Conservation (phyloP, 148 eudicot genomes). For the Arctostaphylos glauca region DNA sequence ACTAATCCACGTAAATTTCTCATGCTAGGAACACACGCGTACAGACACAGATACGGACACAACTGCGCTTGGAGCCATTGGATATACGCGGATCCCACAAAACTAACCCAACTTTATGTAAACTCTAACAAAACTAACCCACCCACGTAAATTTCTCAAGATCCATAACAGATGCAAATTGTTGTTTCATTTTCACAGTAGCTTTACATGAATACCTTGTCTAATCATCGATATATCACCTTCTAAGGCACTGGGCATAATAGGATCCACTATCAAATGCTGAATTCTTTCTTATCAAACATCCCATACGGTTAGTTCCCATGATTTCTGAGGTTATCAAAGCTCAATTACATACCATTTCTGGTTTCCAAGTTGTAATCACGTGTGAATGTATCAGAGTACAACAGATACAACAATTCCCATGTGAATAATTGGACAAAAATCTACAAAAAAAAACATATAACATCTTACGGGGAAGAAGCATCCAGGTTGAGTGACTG, state of each 20-base stretch:
- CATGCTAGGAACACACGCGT: neutral
- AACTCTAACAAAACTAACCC: neutral
- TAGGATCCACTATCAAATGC: neutral
- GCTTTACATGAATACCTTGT: neutral
- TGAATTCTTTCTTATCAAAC: slow-evolving; percentile 7
- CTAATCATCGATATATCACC: slow-evolving; percentile 2
- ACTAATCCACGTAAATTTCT: neutral
- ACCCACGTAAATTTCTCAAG: neutral
- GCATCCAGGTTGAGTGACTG: slow-evolving; percentile 32
- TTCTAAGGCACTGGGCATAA: neutral
- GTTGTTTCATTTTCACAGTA: neutral
- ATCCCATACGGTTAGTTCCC: slow-evolving; percentile 4
- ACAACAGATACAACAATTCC: slow-evolving; percentile 37
- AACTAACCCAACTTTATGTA: neutral
- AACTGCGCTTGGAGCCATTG: neutral
- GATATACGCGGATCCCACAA: neutral
- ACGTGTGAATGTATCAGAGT: slow-evolving; percentile 6
- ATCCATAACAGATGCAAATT: neutral
- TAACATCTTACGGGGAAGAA: slow-evolving; percentile 55
- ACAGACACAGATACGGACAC: neutral
- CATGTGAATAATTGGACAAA: slow-evolving; percentile 51
- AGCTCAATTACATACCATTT: slow-evolving; percentile 6
- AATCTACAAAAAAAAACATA: slow-evolving; percentile 38
- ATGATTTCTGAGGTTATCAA: slow-evolving; percentile 12
- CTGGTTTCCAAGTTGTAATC: slow-evolving; percentile 9